phyloP scores from a whole-genome alignment of 768 basidiomycete genomes.

The Amanita phalloides region DNA sequence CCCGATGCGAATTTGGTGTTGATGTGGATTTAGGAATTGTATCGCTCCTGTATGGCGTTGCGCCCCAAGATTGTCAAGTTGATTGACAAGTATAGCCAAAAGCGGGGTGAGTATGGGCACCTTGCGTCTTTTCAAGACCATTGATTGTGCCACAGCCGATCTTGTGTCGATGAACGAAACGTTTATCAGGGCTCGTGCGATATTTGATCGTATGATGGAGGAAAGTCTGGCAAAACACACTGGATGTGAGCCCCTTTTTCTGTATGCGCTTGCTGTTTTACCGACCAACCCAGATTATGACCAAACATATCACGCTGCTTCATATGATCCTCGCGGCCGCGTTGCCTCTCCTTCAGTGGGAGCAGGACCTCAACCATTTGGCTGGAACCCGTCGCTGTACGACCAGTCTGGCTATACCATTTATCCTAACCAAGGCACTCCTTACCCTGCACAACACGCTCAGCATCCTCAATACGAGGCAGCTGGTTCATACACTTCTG shows the following conservation, averaged over 20 bases:
- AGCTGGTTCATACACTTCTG: not conserved
- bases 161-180: constrained; percentile 91
- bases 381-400: constrained; percentile 38
- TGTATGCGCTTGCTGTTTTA: constrained; percentile 4
- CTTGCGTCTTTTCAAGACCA: not conserved
- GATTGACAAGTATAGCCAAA: constrained; percentile 96
- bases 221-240: constrained; percentile 72
- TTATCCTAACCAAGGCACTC: constrained; percentile 18
- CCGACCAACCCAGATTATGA: constrained; percentile 41
- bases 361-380: constrained; percentile 26
- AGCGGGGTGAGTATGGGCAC: constrained; percentile 40
- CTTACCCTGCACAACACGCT: constrained; percentile 11
- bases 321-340: not conserved
- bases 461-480: not conserved
- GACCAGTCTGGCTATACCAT: constrained; percentile 31
- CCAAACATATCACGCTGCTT: constrained; percentile 16
- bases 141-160: constrained; percentile 57
- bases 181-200: constrained; percentile 78
- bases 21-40: constrained; percentile 53
- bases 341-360: not conserved
- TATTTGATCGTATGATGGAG: constrained; percentile 93
- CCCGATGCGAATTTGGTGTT: not conserved
- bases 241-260: constrained; percentile 31
- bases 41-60: constrained; percentile 80
- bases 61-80: constrained; percentile 93